Evolutionary conservation across 768 basidiomycete genomes (phyloP).

Genomic region (Boletus subcaerulescens): DNA sequence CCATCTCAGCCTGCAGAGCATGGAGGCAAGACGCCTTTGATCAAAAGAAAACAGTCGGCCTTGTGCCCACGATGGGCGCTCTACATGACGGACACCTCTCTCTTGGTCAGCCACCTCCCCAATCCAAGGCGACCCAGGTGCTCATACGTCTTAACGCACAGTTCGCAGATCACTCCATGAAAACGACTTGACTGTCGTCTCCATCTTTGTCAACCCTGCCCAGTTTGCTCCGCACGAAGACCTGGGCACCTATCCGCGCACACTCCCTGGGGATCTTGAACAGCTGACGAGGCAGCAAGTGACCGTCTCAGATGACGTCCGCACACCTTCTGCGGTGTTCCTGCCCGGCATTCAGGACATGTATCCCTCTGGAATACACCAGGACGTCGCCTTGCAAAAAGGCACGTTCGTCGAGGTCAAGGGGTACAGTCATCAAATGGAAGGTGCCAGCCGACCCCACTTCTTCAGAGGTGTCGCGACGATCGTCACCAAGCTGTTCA

Average conservation of each 20-base stretch:
- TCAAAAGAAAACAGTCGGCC: slow-evolving; percentile 70
- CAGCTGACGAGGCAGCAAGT: slow-evolving; percentile 45
- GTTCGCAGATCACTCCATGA: slow-evolving; percentile 72
- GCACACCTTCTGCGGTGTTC: slow-evolving; percentile 69
- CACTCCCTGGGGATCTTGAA: slow-evolving; percentile 70
- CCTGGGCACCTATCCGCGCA: slow-evolving; percentile 86
- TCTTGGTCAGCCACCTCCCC: slow-evolving; percentile 61
- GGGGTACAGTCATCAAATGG: slow-evolving; percentile 91
- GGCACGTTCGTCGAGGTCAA: slow-evolving; percentile 93
- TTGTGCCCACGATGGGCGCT: slow-evolving; percentile 98
- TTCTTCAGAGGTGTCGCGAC: slow-evolving; percentile 97
- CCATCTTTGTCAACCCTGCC: slow-evolving; percentile 97
- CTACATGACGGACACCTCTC: slow-evolving; percentile 91
- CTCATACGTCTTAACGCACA: slow-evolving; percentile 30
- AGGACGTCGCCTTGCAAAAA: slow-evolving; percentile 67
- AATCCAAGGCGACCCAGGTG: neutral
- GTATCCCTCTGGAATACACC: slow-evolving; percentile 90
- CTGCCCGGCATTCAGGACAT: slow-evolving; percentile 77
- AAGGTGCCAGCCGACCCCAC: slow-evolving; percentile 79
- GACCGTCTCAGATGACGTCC: slow-evolving; percentile 27
- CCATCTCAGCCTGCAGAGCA: slow-evolving; percentile 57
- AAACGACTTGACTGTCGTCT: slow-evolving; percentile 86
- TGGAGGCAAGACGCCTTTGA: slow-evolving; percentile 72
- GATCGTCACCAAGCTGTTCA: slow-evolving; percentile 93
- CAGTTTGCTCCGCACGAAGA: slow-evolving; percentile 98